These are phyloP conservation scores for Gymnopilus dilepis DNA, from an alignment of 768 basidiomycete genomes.

Conservation along the genomic window DNA sequence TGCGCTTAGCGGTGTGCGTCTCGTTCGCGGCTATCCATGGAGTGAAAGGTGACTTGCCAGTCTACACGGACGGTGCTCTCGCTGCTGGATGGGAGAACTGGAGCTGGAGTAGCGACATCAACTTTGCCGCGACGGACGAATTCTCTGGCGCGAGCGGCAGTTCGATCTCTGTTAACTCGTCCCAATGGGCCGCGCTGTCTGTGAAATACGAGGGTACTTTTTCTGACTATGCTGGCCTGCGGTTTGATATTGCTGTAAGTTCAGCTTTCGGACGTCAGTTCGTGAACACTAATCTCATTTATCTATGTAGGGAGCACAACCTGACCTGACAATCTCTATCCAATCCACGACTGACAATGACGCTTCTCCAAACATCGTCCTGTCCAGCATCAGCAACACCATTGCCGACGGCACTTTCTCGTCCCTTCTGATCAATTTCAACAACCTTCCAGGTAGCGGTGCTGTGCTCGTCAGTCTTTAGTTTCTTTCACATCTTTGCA, in stretches of 20 bases:
- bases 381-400: conserved; percentile 46
- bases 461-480: conserved; percentile 36
- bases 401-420: conserved; percentile 46
- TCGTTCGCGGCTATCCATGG: conserved; percentile 27
- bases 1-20: conserved; percentile 27
- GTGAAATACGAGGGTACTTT: conserved; percentile 50
- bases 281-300: background rate
- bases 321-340: conserved; percentile 48
- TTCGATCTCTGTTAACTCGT: conserved; percentile 49
- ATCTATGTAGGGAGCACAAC: conserved; percentile 45
- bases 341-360: conserved; percentile 42
- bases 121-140: conserved; percentile 51
- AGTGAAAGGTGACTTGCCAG: conserved; percentile 36
- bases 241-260: conserved; percentile 56
- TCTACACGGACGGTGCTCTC: conserved; percentile 49
- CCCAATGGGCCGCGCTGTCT: conserved; percentile 50
- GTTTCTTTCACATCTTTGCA: background rate
- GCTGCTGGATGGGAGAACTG: conserved; percentile 55
- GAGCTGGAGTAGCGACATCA: conserved; percentile 51
- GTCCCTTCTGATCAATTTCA: conserved; percentile 53
- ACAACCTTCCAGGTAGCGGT: conserved; percentile 47
- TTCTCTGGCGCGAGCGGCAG: conserved; percentile 47
- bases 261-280: background rate
- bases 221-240: conserved; percentile 48
- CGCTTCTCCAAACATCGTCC: conserved; percentile 43